Base-by-base conservation (phyloP, 495 filamentous ascomycete species). In the Extremus antarcticus region DNA sequence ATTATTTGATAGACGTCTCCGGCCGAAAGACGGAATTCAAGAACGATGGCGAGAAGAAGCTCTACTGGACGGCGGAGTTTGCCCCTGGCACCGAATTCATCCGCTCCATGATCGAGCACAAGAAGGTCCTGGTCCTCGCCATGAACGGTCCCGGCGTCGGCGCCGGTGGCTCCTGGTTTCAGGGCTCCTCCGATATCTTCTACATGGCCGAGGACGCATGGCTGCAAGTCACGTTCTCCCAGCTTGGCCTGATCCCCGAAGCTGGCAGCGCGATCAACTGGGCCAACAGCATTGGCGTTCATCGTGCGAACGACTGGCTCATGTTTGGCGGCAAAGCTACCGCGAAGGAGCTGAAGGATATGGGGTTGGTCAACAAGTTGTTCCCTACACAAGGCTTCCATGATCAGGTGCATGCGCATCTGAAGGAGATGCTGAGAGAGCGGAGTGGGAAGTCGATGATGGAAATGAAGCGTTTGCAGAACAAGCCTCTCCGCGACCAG, bases 371-470 rank as follows among this genome's bases (percentile, higher is more conserved):
- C 15, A 68, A 68, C 43, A 45, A 53, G 16, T 39, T 68, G 0
- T 68, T 63, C 24, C 32, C 46, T n/a, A 45, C 13, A 22, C 53
- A 65, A 1, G 50, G 50, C 29, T 68, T 68, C 43, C 62, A 62
- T 43, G 43, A 32, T 0, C 20, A 59, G 38, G 66, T 68, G 19
- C 13, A 62, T 16, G 50, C 19, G 52, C 66, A 60, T 50, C 55
- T 68, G 59, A 46, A 59, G 51, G 63, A 54, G 32, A 57, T 63
- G 64, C 46, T 68, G 55, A 47, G 54, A 25, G 54, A 58, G 20
- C 62, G 66, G 57, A 65, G 65, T 61, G 66, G 66, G 53, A 66
- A 65, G 64, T 65, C 62, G 49, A 68, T 68, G 66, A 68, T 68
- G 55, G 66, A 68, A 58, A 65, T 63, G 62, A 68, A 68, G 64